These are phyloP conservation scores for Brassica juncea DNA, from an alignment of 345 rosid species.

Conservation along the genomic window DNA sequence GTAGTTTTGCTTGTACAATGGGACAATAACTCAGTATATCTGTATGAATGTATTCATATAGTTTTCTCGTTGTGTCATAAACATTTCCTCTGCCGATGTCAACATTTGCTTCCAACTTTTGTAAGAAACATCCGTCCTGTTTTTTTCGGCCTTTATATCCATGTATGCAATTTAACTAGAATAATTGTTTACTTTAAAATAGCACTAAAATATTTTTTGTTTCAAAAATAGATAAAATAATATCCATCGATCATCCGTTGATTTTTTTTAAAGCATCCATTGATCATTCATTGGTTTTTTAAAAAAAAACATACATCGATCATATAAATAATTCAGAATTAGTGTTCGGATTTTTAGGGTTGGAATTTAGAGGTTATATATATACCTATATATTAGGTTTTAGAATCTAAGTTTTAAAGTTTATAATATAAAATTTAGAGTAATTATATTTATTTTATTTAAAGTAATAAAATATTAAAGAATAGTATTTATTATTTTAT, in stretches of 20 bases:
- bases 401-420: background rate
- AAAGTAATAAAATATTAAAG: no score
- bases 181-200: background rate
- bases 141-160: background rate
- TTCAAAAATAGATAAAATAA: no score
- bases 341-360: background rate
- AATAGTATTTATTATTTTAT: background rate
- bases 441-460: no score
- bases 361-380: background rate
- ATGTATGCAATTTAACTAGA: background rate
- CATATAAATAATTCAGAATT: no score
- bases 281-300: no score
- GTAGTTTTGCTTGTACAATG: slow-evolving; percentile 1
- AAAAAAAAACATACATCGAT: no score
- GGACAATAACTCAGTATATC: slow-evolving; percentile 13
- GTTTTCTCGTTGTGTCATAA: background rate
- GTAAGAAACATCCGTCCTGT: slow-evolving; percentile 10
- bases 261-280: no score
- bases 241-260: no score
- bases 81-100: slow-evolving; percentile 7
- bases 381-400: background rate
- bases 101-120: slow-evolving; percentile 19
- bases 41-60: slow-evolving; percentile 16
- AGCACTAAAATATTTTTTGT: no score
- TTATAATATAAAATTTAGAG: background rate